Evolutionary conservation across 2,329 filamentous ascomycete genomes (phyloP), one percentile per base, ranked within the genome.

Genomic region (Xylariomycetidae sp.): DNA sequence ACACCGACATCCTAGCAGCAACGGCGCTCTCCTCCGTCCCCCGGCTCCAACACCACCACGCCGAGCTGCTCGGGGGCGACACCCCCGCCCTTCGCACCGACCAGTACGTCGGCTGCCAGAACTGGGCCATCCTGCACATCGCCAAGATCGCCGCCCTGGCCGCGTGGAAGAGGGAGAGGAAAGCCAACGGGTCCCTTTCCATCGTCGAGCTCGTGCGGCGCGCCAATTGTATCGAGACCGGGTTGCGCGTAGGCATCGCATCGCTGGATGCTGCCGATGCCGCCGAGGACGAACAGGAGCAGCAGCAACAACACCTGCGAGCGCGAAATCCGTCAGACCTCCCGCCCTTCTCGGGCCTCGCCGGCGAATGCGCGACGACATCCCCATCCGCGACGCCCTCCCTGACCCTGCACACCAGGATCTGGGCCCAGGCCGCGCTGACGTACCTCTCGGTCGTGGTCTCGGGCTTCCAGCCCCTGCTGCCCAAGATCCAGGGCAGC

Each of bases 61-160:
- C 48, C 27, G 38, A 46, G 22, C 48, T 67, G 16, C 61, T 73
- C 15, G 18, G 42, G 22, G 40, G 44, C n/a, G 54, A 58, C 6
- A 49, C 53, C 10, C 58, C 50, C 1, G 55, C 53, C 1, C 53
- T 70, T 25, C 58, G 60, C 31, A 59, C 80, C 34, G 66, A 71
- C 30, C 64, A 70, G 19, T 68, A 75, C 30, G 54, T 74, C 25
- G 77, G 77, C 2, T 63, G 74, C 38, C 59, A 73, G 27, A 80
- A 79, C 50, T 76, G 73, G 72, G 67, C 68, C 1, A 44, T 81
- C 28, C 55, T 72, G 28, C 57, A 67, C n/a, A 64, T 82, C 27
- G 69, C 67, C 10, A 66, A 75, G 14, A 68, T 77, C 29, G 61
- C 74, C 11, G 52, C 63, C 1, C 60, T 82, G 6, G 66, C 74